Conservation (phyloP, 2,329 filamentous ascomycete genomes). For the Penicillium sp. region DNA sequence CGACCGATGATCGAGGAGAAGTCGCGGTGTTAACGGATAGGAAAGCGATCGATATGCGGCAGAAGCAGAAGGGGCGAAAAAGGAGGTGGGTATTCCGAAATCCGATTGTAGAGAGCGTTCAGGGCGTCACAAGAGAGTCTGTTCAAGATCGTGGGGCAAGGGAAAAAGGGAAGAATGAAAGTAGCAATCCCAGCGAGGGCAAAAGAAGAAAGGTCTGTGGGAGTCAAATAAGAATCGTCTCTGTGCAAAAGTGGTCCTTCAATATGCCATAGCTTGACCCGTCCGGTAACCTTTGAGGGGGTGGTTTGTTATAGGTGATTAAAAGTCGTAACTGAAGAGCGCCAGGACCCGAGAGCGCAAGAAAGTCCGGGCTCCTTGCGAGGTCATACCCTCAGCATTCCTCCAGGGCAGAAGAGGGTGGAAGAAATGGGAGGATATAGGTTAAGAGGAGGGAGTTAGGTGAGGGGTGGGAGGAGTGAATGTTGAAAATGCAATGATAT, state of each 20-base stretch:
- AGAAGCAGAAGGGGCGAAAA: conserved; percentile 9
- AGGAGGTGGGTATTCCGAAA: conserved; percentile 17
- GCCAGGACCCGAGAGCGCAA: conserved; percentile 42
- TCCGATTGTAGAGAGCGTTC: conserved; percentile 34
- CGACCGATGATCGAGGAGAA: conserved; percentile 4
- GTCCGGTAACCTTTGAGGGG: conserved; percentile 9
- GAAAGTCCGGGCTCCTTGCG: conserved; percentile 36
- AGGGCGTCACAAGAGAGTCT: conserved; percentile 31
- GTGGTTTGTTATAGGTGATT: conserved; percentile 19
- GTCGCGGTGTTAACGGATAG: conserved; percentile 3
- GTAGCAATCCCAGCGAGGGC: conserved; percentile 9
- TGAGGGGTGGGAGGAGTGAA: conserved; percentile 14
- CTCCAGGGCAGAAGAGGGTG: conserved; percentile 16
- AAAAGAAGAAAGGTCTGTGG: conserved; percentile 17
- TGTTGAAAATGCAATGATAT: conserved; percentile 21
- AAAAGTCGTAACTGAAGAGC: conserved; percentile 27
- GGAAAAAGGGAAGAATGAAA: conserved; percentile 19
- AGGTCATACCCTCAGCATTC: conserved; percentile 41
- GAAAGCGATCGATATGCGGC: conserved; percentile 3
- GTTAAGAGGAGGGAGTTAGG: conserved; percentile 8
- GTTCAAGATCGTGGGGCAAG: conserved; percentile 32
- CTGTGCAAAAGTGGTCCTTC: conserved; percentile 17
- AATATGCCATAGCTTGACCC: conserved; percentile 31
- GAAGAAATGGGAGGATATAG: conserved; percentile 2
- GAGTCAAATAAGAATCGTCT: conserved; percentile 13